Conservation (phyloP, 1,139 yeast species). For the Pneumocystis carinii region DNA sequence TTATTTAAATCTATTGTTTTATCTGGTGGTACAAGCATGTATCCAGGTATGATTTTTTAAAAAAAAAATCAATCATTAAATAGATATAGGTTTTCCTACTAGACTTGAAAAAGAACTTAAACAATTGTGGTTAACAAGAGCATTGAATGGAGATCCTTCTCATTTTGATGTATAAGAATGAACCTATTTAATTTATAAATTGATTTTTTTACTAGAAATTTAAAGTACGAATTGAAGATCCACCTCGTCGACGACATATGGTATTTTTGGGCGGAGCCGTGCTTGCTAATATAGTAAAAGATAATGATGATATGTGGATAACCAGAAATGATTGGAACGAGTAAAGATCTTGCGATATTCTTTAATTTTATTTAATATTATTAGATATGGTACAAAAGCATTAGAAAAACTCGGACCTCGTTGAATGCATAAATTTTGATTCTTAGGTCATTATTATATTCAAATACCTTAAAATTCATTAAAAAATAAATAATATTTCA, state of each 20-base stretch:
- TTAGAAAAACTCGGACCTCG: background rate
- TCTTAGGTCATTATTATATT: background rate
- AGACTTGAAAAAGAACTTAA: constrained; percentile 53
- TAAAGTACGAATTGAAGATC: constrained; percentile 94
- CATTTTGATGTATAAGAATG: constrained; percentile 38
- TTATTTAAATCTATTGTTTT: constrained; percentile 83
- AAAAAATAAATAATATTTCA: background rate
- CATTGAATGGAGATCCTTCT: constrained; percentile 71
- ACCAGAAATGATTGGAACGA: constrained; percentile 96
- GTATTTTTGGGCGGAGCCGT: constrained; percentile 99
- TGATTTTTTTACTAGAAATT: constrained; percentile 34
- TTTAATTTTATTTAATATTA: background rate
- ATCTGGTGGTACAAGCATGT: constrained; percentile 97
- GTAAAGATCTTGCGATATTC: constrained; percentile 38
- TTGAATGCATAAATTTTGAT: background rate
- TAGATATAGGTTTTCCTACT: background rate
- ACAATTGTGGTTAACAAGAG: constrained; percentile 86
- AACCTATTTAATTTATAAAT: background rate
- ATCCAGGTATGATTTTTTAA: constrained; percentile 86
- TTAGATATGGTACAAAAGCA: background rate
- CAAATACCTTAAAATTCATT: background rate
- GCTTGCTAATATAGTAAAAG: constrained; percentile 93
- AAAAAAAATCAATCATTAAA: constrained; percentile 34
- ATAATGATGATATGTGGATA: constrained; percentile 94
- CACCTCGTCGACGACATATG: constrained; percentile 98